A percentile compares a stretch with the other conserved stretches of the same genome.
Evolutionary conservation across 495 filamentous ascomycete genomes (phyloP).

Genomic region (Chaetomidium leptoderma): DNA sequence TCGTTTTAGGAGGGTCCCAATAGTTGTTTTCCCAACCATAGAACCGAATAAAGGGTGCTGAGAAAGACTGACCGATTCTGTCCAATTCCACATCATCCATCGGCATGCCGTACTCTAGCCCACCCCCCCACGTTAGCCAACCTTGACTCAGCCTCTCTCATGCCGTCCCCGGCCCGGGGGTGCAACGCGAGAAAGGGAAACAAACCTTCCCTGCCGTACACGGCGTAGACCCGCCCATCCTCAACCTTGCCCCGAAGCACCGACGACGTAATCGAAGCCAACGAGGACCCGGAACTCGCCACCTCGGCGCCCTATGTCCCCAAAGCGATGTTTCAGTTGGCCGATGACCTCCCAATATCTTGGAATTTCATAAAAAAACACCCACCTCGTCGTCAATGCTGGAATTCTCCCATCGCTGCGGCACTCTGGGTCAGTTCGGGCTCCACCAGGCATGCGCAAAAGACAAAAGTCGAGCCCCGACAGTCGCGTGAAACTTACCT

Average conservation of each 20-base stretch:
- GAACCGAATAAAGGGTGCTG: too few relatives aligned
- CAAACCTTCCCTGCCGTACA: slow-evolving; percentile 24
- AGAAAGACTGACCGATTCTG: slow-evolving; percentile 17
- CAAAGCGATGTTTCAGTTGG: background rate
- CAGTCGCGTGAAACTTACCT: background rate
- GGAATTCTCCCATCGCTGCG: slow-evolving; percentile 3
- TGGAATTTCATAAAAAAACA: background rate
- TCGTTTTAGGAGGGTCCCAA: too few relatives aligned
- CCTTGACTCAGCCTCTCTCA: background rate
- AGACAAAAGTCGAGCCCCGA: background rate
- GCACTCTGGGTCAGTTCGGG: background rate
- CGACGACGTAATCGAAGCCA: slow-evolving; percentile 21
- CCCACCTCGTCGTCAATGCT: slow-evolving; percentile 9
- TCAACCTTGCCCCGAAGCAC: slow-evolving; percentile 23
- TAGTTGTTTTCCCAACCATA: too few relatives aligned
- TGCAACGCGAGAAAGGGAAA: background rate
- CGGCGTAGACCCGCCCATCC: slow-evolving; percentile 24
- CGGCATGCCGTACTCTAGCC: slow-evolving; percentile 24
- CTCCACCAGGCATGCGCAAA: background rate
- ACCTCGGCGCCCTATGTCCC: slow-evolving; percentile 6
- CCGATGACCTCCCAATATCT: background rate
- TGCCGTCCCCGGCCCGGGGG: too few relatives aligned
- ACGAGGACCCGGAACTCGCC: slow-evolving; percentile 12
- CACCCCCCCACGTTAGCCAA: background rate
- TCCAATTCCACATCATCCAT: slow-evolving; percentile 24